These are phyloP conservation scores for Neofusicoccum sp. DNA, from an alignment of 2,329 filamentous ascomycete genomes.

Conservation along the genomic window DNA sequence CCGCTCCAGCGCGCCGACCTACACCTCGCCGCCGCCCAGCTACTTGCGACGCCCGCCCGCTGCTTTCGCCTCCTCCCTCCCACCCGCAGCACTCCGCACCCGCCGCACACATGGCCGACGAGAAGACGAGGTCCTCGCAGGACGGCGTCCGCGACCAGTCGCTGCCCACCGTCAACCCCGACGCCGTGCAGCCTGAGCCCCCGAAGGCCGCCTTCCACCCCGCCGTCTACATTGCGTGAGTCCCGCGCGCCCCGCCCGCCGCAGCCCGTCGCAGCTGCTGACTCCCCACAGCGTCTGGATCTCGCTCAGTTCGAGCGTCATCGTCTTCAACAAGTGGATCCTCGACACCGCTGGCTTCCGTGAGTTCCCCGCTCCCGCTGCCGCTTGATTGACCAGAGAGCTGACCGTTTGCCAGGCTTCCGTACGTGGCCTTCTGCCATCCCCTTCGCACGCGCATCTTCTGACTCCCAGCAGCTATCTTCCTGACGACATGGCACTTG, in stretches of 20 bases:
- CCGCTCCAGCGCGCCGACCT: neutral
- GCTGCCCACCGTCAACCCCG: constrained; percentile 78
- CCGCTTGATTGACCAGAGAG: constrained; percentile 9
- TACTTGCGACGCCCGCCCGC: neutral
- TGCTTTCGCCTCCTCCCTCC: constrained; percentile 20
- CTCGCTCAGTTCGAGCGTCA: constrained; percentile 84
- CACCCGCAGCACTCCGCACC: constrained; percentile 51
- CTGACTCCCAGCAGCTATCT: constrained; percentile 60
- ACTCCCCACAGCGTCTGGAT: constrained; percentile 74
- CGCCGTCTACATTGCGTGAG: constrained; percentile 76
- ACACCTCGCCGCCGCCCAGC: constrained; percentile 2
- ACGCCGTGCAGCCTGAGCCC: constrained; percentile 67
- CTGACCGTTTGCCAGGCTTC: constrained; percentile 43
- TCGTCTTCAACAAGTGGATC: constrained; percentile 99
- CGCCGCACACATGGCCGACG: constrained; percentile 51
- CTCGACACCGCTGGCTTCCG: constrained; percentile 81
- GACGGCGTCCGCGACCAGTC: constrained; percentile 65
- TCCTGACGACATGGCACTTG: constrained; percentile 89
- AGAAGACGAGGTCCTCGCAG: constrained; percentile 81
- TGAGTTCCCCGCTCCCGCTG: constrained; percentile 46
- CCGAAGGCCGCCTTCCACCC: constrained; percentile 69
- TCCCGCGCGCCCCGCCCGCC: constrained; percentile 37
- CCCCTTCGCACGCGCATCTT: constrained; percentile 27
- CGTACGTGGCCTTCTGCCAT: constrained; percentile 38
- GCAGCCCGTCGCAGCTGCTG: constrained; percentile 2